Evolutionary conservation across 768 basidiomycete species (phyloP), one percentile per base, ranked within the genome.

Genomic region (Russula dissimulans): DNA sequence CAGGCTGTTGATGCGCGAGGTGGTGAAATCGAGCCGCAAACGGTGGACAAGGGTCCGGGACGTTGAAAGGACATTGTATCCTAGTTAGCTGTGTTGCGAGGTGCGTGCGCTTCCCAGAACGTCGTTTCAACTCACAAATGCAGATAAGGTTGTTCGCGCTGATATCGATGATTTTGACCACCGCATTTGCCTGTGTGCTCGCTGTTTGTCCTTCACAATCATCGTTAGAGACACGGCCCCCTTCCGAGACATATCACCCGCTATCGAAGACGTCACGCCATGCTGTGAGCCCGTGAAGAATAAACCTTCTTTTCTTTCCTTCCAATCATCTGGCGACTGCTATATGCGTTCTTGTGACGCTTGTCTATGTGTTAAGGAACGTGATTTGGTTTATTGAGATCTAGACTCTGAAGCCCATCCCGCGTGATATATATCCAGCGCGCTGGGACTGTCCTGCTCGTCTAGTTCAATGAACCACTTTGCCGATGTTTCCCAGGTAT

Each of bases 41-140:
- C 14, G 22, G 39, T 38, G 17, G 51, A 47, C 39, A 46, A 53
- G 38, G 56, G 17, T 14, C 15, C 7, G 7, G 43, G 46, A 41
- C 39, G 39, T 15, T 56, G 44, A 61, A 9, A 12, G 11, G 15
- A 10, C 9, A n/a, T 43, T 22, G 34, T 0, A 17, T 57, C 41
- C 47, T 22, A 31, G 17, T 34, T n/a, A 31, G 15, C 43, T 22
- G 15, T 43, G 41, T 50, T 29, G 22, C 22, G 22, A 47, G 52
- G 68, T 67, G 49, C 54, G 52, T 56, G 4, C 14, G 7, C 50
- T 10, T 46, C 15, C 39, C 39, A 31, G 18, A 22, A 42, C 26
- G 29, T 2, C 22, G 48, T 26, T 5, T 22, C 39, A 43, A 34
- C 55, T 52, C 34, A 44, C 17, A 29, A 10, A 36, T 36, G 17